Percentiles rank a stretch among this genome's conserved stretches.
These are phyloP conservation scores for Colletotrichum coccodes DNA, from an alignment of 2,329 filamentous ascomycete genomes.

Conservation along the genomic window DNA sequence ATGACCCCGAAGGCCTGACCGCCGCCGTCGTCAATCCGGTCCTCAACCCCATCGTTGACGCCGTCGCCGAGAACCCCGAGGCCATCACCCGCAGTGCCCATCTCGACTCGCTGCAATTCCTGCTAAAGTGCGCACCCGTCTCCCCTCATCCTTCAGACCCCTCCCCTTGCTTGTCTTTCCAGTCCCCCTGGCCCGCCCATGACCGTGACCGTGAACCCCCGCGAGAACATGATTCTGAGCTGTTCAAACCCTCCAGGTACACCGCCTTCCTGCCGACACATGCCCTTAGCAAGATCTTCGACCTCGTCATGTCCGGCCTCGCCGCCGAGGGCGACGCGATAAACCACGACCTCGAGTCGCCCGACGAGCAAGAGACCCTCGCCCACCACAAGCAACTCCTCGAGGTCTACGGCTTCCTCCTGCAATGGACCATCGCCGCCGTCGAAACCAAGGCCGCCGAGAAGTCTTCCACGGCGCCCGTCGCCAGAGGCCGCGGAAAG, in stretches of 20 bases:
- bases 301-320: constrained; percentile 87
- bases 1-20: constrained; percentile 86
- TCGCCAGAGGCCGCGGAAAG: constrained; percentile 78
- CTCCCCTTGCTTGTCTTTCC: constrained; percentile 38
- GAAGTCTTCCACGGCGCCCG: constrained; percentile 79
- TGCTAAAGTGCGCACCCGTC: constrained; percentile 89
- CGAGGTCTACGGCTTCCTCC: constrained; percentile 91
- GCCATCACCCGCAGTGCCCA: constrained; percentile 80
- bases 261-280: constrained; percentile 82
- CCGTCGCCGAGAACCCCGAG: constrained; percentile 91
- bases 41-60: constrained; percentile 91
- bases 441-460: constrained; percentile 94
- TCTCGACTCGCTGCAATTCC: constrained; percentile 94
- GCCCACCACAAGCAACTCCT: constrained; percentile 90
- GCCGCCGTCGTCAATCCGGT: constrained; percentile 83
- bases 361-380: constrained; percentile 88
- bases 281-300: constrained; percentile 91
- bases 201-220: background rate
- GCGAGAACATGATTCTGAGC: constrained; percentile 58
- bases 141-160: constrained; percentile 47
- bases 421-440: constrained; percentile 96
- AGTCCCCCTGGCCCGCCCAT: constrained; percentile 35
- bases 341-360: constrained; percentile 84
- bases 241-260: constrained; percentile 77
- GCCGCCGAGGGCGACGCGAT: constrained; percentile 87